Percentiles rank a stretch among this genome's conserved stretches.
Evolutionary conservation across 73 alveolate genomes (phyloP).

Genomic region (Paramecium sonneborni): DNA sequence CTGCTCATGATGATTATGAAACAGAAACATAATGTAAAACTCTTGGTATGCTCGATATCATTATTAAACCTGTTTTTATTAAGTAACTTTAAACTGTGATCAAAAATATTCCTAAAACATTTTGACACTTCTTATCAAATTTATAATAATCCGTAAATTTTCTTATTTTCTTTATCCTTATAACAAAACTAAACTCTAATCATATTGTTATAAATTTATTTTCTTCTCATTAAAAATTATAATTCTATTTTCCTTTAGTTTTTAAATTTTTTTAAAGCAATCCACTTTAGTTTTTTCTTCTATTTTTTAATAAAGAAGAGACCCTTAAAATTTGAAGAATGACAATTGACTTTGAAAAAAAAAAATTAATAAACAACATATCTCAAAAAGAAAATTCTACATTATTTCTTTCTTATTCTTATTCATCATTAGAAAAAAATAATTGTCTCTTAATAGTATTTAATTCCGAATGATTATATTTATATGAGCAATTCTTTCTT

Average conservation of each 20-base stretch:
- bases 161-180: too few relatives aligned
- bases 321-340: too few relatives aligned
- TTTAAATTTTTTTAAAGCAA: too few relatives aligned
- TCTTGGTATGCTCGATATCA: background rate
- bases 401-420: background rate
- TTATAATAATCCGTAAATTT: background rate
- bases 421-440: background rate
- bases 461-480: background rate
- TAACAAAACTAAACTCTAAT: too few relatives aligned
- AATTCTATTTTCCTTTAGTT: too few relatives aligned
- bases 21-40: background rate
- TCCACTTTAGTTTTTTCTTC: too few relatives aligned
- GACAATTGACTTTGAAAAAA: too few relatives aligned
- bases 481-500: background rate
- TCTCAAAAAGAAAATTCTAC: background rate
- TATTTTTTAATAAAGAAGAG: too few relatives aligned
- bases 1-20: slow-evolving; percentile 45
- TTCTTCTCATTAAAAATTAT: too few relatives aligned
- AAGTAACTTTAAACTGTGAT: background rate
- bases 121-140: background rate
- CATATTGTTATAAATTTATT: too few relatives aligned
- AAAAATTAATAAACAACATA: too few relatives aligned
- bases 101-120: background rate
- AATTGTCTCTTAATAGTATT: background rate
- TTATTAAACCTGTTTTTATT: background rate